Conservation (phyloP, 208 protist species). For the Spongospora subterranea region DNA sequence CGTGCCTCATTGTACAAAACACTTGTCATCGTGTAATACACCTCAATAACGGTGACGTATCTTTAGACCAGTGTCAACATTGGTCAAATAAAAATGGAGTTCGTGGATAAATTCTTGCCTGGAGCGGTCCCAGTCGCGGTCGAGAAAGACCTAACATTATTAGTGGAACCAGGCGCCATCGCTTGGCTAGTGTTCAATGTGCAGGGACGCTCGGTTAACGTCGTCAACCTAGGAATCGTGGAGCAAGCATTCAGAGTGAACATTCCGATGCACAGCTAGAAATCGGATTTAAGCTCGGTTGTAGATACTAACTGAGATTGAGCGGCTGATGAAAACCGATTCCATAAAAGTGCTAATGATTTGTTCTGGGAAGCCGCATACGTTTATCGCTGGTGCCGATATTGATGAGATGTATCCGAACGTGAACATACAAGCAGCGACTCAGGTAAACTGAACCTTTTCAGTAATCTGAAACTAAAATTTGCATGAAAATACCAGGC, state of each 20-base stretch:
- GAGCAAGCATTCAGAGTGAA: neutral
- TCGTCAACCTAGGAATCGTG: neutral
- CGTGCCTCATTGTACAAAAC: too few relatives aligned
- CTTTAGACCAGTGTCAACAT: neutral
- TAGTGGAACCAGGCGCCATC: conserved; percentile 19
- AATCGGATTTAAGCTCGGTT: neutral
- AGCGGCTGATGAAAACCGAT: neutral
- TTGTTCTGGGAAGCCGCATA: neutral
- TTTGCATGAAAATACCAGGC: neutral
- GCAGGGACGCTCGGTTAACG: conserved; percentile 11
- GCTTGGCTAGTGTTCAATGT: conserved; percentile 12
- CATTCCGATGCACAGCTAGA: neutral
- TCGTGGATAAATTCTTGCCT: neutral
- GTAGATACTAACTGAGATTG: neutral
- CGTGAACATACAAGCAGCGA: neutral
- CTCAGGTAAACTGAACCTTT: neutral
- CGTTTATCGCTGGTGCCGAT: conserved; percentile 46
- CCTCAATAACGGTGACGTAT: neutral
- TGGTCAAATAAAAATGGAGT: neutral
- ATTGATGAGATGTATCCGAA: conserved; percentile 45
- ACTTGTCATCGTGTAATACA: neutral
- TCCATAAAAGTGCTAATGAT: neutral
- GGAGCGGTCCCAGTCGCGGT: neutral
- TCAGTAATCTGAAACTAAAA: neutral
- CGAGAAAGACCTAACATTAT: neutral